A percentile compares a stretch with the other conserved stretches of the same genome.
These are phyloP conservation scores for Phialemoniopsis sp. DNA, from an alignment of 2,329 filamentous ascomycete species.

Conservation along the genomic window DNA sequence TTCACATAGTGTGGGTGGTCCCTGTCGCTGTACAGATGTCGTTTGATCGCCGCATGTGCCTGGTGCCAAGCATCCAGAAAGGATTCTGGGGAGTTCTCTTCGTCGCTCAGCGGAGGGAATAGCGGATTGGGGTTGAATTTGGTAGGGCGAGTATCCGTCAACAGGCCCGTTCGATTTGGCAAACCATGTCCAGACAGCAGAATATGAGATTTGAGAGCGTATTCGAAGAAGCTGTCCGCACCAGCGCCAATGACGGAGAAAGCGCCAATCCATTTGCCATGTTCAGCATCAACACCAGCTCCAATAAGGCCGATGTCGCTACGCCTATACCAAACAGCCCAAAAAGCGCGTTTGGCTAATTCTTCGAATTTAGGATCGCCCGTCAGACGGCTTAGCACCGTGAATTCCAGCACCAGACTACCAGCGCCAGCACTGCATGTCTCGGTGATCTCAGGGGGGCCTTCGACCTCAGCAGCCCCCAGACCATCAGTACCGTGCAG, in stretches of 20 bases:
- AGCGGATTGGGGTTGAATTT: conserved; percentile 61
- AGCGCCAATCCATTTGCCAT: conserved; percentile 80
- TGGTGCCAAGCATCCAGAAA: conserved; percentile 83
- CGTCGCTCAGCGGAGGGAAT: conserved; percentile 55
- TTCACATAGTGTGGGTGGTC: conserved; percentile 93
- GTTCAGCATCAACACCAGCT: conserved; percentile 83
- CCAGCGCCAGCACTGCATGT: conserved; percentile 97
- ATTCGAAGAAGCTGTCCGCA: conserved; percentile 98
- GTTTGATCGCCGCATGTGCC: conserved; percentile 81
- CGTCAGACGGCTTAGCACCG: conserved; percentile 81
- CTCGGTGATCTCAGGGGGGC: conserved; percentile 74
- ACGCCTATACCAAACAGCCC: conserved; percentile 89
- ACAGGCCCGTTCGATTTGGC: conserved; percentile 42
- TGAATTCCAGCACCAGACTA: conserved; percentile 90
- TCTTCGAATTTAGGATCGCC: conserved; percentile 86
- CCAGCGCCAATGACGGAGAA: conserved; percentile 95
- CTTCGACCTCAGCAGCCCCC: conserved; percentile 41
- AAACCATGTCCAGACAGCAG: conserved; percentile 72
- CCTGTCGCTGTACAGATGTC: conserved; percentile 80
- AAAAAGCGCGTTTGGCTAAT: conserved; percentile 87
- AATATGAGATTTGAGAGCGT: conserved; percentile 91
- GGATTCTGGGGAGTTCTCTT: conserved; percentile 68
- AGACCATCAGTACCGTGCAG: conserved; percentile 47
- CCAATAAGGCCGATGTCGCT: conserved; percentile 86
- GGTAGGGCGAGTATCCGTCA: conserved; percentile 27